Percentiles rank a stretch among this genome's conserved stretches.
These are phyloP conservation scores for Domatiomyces catenatus DNA, from an alignment of 2,329 filamentous ascomycete species.

Conservation along the genomic window DNA sequence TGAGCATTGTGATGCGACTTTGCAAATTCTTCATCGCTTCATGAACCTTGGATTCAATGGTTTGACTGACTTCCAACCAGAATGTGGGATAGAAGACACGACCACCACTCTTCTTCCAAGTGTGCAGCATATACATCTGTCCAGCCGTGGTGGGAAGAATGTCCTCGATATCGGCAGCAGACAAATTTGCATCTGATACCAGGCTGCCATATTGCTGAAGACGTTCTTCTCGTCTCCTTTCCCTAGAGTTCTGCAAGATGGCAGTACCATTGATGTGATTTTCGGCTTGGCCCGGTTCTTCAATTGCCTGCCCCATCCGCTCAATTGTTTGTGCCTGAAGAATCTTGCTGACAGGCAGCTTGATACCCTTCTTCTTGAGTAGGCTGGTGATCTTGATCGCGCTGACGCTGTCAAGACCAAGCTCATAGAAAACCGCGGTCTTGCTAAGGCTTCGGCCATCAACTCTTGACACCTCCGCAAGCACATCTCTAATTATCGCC, in stretches of 20 bases:
- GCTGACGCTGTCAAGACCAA: constrained; percentile 83
- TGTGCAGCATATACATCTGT: constrained; percentile 64
- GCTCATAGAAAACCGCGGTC: constrained; percentile 57
- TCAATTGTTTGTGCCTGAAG: constrained; percentile 49
- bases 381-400: constrained; percentile 68
- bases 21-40: constrained; percentile 48
- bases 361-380: constrained; percentile 47
- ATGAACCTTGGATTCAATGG: constrained; percentile 31
- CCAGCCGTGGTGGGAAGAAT: constrained; percentile 58
- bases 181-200: neutral
- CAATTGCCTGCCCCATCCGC: constrained; percentile 39
- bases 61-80: constrained; percentile 37
- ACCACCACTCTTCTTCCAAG: constrained; percentile 55
- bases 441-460: constrained; percentile 42
- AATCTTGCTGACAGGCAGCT: constrained; percentile 55
- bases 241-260: neutral
- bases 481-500: constrained; percentile 29
- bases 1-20: constrained; percentile 44
- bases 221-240: neutral
- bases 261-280: neutral
- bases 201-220: neutral
- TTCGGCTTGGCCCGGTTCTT: constrained; percentile 11
- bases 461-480: constrained; percentile 45
- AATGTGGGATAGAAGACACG: constrained; percentile 62
- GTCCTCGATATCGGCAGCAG: constrained; percentile 32